A percentile compares a stretch with the other conserved stretches of the same genome.
Conservation (phyloP, 179 eudicot genomes). For the Vitellaria paradoxa region DNA sequence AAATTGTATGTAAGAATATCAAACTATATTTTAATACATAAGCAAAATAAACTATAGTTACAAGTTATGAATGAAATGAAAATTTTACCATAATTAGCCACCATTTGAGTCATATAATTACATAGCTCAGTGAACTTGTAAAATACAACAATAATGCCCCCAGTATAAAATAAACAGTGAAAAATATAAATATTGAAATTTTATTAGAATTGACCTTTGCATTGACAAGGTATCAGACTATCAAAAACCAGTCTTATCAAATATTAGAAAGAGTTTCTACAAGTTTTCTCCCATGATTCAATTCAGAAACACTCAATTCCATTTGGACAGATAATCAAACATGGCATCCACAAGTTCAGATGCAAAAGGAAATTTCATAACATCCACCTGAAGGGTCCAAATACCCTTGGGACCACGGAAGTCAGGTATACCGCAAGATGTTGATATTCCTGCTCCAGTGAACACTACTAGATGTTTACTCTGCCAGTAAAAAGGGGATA, state of each 20-base stretch:
- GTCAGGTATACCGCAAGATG: conserved; percentile 98
- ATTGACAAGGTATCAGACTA: background rate
- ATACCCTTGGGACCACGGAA: conserved; percentile 98
- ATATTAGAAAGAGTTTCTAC: background rate
- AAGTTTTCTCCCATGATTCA: background rate
- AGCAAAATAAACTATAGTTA: no score
- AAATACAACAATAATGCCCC: no score
- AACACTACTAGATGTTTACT: conserved; percentile 95
- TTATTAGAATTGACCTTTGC: background rate
- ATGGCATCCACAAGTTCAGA: background rate
- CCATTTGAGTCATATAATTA: no score
- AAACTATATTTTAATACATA: no score
- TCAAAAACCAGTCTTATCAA: background rate
- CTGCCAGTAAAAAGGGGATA: conserved; percentile 43
- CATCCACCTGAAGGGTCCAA: conserved; percentile 96
- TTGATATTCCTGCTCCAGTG: conserved; percentile 98
- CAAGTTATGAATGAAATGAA: no score
- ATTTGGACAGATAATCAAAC: background rate
- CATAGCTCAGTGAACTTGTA: no score
- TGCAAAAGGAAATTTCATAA: background rate
- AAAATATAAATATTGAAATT: no score
- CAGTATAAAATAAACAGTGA: no score
- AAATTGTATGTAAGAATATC: no score
- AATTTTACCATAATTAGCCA: no score
- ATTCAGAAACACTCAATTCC: background rate